Base-by-base conservation (phyloP, 1,284 basidiomycete genomes). In the Mycosarcoma maydis region DNA sequence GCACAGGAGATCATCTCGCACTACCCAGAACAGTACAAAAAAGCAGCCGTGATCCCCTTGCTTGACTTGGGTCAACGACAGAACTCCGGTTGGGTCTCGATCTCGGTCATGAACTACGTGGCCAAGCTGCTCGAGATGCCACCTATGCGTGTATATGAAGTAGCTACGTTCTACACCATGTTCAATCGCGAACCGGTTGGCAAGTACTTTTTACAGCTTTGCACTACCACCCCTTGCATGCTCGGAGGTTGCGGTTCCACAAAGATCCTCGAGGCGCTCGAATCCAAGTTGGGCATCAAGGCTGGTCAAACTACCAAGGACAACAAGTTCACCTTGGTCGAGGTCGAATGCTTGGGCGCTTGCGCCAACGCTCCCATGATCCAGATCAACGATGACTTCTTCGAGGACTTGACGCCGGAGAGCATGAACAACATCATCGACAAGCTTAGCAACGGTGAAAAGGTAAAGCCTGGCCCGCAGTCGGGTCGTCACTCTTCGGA, bases 291-390 rank as follows among this genome's bases (percentile, higher is more conserved):
- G 30, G 90, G 90, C 34, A 90, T 90, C 42, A 88, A 90, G 74
- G 88, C 92, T 11, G 95, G 96, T 16, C 88, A 93, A 82, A 95
- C 94, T 29, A 97, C 95, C 19, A 87, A 88, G 81, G 94, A 98
- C 82, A 92, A 92, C 51, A 94, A 95, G 84, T 99, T 98, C 84
- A 98, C 96, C 7, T 88, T 98, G 43, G 87, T 98, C 66, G 95
- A 99, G 84, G 95, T 98, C 37, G 95, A 98, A 84, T 99, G 95
- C 83, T 89, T 98, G 76, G 95, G 80, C 40, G 96, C 95, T 45
- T 99, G 95, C 84, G 91, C 91, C 75, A 99, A 98, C 83, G 96
- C 96, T n/a, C 95, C 95, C 11, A 99, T 98, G 95, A 86, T 98
- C 83, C 94, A 91, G 74, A 87, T 98, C 81, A 91, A 91, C 48